Conservation (phyloP, 331 rosid genomes). For the Pyracantha coccinea region DNA sequence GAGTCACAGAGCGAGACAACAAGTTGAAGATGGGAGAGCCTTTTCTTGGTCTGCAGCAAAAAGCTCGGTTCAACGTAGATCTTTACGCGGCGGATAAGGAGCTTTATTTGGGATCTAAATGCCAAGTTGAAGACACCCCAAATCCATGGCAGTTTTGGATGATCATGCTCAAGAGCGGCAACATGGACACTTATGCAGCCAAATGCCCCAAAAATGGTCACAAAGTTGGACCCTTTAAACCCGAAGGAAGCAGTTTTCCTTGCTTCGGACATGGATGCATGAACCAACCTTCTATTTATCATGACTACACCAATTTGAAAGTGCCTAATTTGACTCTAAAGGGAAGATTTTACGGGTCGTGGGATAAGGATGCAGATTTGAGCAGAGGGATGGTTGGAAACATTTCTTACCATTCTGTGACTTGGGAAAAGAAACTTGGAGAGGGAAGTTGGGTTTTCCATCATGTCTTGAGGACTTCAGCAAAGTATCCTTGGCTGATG, state of each 20-base stretch:
- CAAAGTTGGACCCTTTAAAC: slow-evolving; percentile 9
- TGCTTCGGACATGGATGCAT: slow-evolving; percentile 47
- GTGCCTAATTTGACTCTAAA: slow-evolving; percentile 6
- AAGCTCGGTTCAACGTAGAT: slow-evolving; percentile 24
- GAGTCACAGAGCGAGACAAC: slow-evolving; percentile 35
- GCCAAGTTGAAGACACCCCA: slow-evolving; percentile 27
- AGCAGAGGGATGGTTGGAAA: slow-evolving; percentile 12
- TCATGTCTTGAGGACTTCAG: slow-evolving; percentile 28
- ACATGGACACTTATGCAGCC: slow-evolving; percentile 40
- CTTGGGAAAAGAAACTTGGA: slow-evolving; percentile 40
- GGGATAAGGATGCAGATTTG: slow-evolving; percentile 34
- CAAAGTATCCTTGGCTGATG: slow-evolving; percentile 58
- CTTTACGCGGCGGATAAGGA: slow-evolving; percentile 37
- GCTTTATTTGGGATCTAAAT: slow-evolving; percentile 30
- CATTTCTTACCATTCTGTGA: slow-evolving; percentile 36
- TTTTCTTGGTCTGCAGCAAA: slow-evolving; percentile 12
- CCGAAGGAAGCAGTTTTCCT: slow-evolving; percentile 21
- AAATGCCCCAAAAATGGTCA: slow-evolving; percentile 42
- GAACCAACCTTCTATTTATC: slow-evolving; percentile 46
- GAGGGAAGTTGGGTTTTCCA: slow-evolving; percentile 51
- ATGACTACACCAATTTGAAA: slow-evolving; percentile 28
- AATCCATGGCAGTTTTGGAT: slow-evolving; percentile 51
- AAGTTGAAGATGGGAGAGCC: slow-evolving; percentile 20
- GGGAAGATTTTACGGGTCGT: slow-evolving; percentile 44
- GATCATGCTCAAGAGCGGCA: slow-evolving; percentile 56